Conservation (phyloP, 2,329 filamentous ascomycete genomes). For the Cladosporium velox region DNA sequence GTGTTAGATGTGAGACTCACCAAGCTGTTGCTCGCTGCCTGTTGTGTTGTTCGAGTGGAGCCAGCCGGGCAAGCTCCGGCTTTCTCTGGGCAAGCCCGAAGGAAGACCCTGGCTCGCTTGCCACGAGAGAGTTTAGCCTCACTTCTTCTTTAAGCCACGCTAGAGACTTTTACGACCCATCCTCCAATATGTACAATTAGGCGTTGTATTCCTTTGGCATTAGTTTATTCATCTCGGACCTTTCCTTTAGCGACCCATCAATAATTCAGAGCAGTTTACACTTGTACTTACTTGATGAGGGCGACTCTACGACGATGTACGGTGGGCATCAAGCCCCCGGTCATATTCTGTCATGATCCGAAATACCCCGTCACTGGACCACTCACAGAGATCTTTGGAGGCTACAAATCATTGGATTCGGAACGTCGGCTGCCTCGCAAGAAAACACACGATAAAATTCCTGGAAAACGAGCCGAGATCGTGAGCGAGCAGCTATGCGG, state of each 20-base stretch:
- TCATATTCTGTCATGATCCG: not conserved
- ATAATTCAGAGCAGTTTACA: not conserved
- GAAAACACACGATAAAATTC: not conserved
- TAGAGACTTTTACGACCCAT: not conserved
- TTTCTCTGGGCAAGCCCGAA: not conserved
- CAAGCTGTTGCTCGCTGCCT: not conserved
- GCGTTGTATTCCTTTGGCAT: not conserved
- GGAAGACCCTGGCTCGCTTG: not conserved
- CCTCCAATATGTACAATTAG: not conserved
- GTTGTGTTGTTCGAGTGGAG: not conserved
- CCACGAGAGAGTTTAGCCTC: not conserved
- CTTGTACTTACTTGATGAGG: not conserved
- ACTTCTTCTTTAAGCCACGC: not conserved
- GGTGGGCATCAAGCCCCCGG: not conserved
- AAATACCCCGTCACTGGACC: conserved; percentile 5
- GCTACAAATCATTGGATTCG: not conserved
- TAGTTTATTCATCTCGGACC: not conserved
- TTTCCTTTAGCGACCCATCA: not conserved
- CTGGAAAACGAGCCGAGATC: conserved; percentile 32
- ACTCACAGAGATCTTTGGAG: conserved; percentile 15
- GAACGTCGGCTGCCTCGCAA: not conserved
- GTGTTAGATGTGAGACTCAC: not conserved
- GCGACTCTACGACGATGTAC: conserved; percentile 2
- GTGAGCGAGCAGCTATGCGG: conserved; percentile 46
- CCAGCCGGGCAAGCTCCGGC: not conserved